Conservation (phyloP, 129 eudicot species). For the Apium graveolens region DNA sequence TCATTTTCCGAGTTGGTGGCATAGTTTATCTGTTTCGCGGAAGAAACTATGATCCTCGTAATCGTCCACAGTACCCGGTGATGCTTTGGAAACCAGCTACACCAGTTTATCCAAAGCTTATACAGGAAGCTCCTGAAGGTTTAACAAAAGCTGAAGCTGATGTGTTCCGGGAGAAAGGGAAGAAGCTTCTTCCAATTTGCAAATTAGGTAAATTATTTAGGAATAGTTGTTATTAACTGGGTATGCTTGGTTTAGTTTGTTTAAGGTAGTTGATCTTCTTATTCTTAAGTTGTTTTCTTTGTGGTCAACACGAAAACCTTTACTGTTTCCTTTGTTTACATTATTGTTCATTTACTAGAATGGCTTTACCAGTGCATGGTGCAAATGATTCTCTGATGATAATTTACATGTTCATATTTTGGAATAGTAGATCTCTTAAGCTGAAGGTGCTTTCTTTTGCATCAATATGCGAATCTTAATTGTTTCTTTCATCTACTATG, state of each 20-base stretch:
- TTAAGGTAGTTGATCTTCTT: not conserved
- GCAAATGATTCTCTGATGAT: not conserved
- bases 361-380: not conserved
- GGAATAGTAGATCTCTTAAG: not conserved
- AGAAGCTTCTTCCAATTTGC: constrained; percentile 67
- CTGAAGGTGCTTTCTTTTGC: not conserved
- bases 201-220: constrained; percentile 54
- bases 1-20: constrained; percentile 86
- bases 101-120: constrained; percentile 97
- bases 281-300: not conserved
- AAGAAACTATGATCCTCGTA: constrained; percentile 68
- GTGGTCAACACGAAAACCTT: not conserved
- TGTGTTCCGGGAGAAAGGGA: constrained; percentile 72
- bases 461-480: not conserved
- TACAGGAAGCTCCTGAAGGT: constrained; percentile 96
- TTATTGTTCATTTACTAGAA: not conserved
- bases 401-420: not conserved
- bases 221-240: not conserved
- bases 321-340: not conserved
- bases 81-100: constrained; percentile 99
- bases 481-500: not conserved
- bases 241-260: too few species aligned
- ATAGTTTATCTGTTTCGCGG: constrained; percentile 81
- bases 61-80: constrained; percentile 78
- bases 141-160: constrained; percentile 87